Percentiles rank a stretch among this genome's conserved stretches.
phyloP scores from a whole-genome alignment of 139 green algal genomes.

The Asterochloris erici region DNA sequence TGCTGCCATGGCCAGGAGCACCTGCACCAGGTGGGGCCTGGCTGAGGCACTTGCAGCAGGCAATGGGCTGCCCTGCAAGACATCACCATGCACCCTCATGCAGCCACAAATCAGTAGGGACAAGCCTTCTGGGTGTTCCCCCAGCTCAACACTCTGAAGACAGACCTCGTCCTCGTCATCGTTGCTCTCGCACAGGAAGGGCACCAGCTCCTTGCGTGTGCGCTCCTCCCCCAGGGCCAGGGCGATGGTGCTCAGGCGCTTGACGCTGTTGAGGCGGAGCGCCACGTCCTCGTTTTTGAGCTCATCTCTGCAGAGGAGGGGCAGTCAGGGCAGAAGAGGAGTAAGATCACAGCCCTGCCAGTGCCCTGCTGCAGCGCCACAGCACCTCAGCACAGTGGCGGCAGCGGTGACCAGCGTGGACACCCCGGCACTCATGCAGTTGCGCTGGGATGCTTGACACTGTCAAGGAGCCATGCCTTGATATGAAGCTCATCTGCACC shows the following conservation, averaged over 20 bases:
- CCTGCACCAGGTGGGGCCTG: too few species aligned
- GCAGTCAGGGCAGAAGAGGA: neutral
- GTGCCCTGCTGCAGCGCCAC: too few species aligned
- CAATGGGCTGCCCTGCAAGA: too few species aligned
- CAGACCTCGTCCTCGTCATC: conserved; percentile 94
- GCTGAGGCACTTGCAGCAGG: neutral
- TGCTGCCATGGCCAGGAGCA: conserved; percentile 95
- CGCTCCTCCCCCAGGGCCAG: conserved; percentile 91
- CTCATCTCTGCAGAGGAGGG: conserved; percentile 69
- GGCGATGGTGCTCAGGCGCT: conserved; percentile 87
- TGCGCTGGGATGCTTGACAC: too few species aligned
- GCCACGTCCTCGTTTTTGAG: conserved; percentile 94
- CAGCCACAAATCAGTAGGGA: too few species aligned
- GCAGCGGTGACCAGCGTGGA: neutral
- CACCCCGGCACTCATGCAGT: neutral
- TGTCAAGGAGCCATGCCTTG: too few species aligned
- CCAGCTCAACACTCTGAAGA: neutral
- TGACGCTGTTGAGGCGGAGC: conserved; percentile 90
- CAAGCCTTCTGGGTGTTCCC: neutral
- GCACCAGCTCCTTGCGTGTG: conserved; percentile 94
- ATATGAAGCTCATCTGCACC: too few species aligned
- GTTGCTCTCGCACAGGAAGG: conserved; percentile 92
- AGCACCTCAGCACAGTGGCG: neutral
- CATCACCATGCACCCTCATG: too few species aligned
- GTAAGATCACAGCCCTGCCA: neutral